Percentiles rank a stretch among this genome's conserved stretches.
phyloP scores from a whole-genome alignment of 495 filamentous ascomycete species.

The Aspergillus egyptiacus region DNA sequence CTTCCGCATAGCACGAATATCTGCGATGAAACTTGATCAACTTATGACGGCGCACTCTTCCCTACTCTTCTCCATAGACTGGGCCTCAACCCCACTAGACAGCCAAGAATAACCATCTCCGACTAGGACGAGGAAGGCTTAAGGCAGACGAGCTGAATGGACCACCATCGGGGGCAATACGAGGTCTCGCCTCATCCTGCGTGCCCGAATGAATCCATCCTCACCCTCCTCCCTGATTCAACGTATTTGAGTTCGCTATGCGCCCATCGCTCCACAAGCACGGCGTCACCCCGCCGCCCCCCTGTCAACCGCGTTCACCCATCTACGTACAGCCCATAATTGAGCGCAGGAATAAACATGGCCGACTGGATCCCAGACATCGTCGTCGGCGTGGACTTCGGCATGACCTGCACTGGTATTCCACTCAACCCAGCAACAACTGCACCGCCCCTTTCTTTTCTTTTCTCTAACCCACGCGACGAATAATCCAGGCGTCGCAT shows the following conservation, averaged over 20 bases:
- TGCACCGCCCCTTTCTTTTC: background rate
- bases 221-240: no score
- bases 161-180: background rate
- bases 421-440: background rate
- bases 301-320: no score
- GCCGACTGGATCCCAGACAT: conserved; percentile 43
- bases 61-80: background rate
- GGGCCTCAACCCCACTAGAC: background rate
- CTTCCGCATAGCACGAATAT: no score
- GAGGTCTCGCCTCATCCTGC: background rate
- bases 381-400: conserved; percentile 54
- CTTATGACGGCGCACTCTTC: no score
- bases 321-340: no score
- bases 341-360: no score
- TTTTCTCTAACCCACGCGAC: background rate
- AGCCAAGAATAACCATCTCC: background rate
- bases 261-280: background rate
- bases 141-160: background rate
- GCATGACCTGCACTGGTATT: conserved; percentile 56
- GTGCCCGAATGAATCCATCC: no score
- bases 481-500: conserved; percentile 43
- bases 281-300: background rate
- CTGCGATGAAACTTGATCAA: no score
- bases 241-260: background rate
- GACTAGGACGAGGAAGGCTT: background rate